Percentiles rank a stretch among this genome's conserved stretches.
Evolutionary conservation across 106 monocot species (phyloP).

Genomic region (Narthecium ossifragum): DNA sequence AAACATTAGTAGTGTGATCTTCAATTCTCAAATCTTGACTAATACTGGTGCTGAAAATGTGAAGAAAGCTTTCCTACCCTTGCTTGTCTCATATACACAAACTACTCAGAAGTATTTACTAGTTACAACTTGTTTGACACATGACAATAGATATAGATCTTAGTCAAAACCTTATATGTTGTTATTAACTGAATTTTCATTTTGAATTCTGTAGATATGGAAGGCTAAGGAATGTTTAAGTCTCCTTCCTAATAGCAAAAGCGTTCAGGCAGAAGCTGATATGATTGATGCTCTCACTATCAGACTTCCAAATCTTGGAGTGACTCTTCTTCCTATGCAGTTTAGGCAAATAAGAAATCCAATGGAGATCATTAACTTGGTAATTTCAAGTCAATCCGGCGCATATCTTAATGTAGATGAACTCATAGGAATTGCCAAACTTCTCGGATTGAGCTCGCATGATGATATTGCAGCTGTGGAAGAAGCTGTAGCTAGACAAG

Average conservation of each 20-base stretch:
- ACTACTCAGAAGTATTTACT: no score
- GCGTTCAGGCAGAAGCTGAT: constrained; percentile 68
- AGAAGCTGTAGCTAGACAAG: constrained; percentile 90
- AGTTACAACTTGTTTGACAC: no score
- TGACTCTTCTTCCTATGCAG: constrained; percentile 89
- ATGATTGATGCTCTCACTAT: constrained; percentile 79
- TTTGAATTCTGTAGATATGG: constrained; percentile 63
- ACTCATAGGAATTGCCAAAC: constrained; percentile 75
- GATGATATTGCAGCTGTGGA: constrained; percentile 71
- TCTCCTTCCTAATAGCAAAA: constrained; percentile 66
- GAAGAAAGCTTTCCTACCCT: no score
- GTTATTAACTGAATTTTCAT: neutral
- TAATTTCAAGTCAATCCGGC: constrained; percentile 67
- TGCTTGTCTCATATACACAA: no score
- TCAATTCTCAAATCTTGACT: no score
- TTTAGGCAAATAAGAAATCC: constrained; percentile 86
- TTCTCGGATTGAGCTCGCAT: constrained; percentile 68
- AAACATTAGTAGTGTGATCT: no score
- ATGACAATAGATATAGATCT: no score
- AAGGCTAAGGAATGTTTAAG: constrained; percentile 88
- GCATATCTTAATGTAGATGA: constrained; percentile 90
- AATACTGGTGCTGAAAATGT: no score
- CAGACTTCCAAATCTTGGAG: constrained; percentile 85
- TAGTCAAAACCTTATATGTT: no score
- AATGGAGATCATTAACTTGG: constrained; percentile 80